Evolutionary conservation across 768 basidiomycete genomes (phyloP).

Genomic region (Tephrocybe sp.): DNA sequence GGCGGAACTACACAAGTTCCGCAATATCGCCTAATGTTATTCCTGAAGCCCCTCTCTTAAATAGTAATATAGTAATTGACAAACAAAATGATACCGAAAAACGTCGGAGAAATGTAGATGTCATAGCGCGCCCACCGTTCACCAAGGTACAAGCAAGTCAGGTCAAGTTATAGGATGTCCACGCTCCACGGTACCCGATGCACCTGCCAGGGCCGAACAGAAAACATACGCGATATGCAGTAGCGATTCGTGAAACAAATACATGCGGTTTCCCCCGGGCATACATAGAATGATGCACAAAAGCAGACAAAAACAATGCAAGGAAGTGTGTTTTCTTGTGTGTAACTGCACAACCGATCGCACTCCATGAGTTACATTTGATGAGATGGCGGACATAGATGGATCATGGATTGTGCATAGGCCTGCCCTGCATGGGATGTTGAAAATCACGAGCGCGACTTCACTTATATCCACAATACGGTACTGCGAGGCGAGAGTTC

Average conservation of each 20-base stretch:
- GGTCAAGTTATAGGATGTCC: background rate
- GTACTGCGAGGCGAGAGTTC: too few species aligned
- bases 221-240: background rate
- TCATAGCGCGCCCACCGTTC: background rate
- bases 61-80: background rate
- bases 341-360: background rate
- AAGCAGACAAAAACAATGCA: background rate
- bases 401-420: background rate
- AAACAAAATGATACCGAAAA: background rate
- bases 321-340: too few species aligned
- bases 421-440: background rate
- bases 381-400: constrained; percentile 6
- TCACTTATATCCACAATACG: background rate
- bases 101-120: background rate
- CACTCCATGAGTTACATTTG: constrained; percentile 1
- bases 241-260: too few species aligned
- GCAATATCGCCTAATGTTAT: too few species aligned
- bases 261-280: background rate
- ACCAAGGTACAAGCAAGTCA: background rate
- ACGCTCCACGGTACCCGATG: background rate
- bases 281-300: background rate
- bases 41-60: too few species aligned
- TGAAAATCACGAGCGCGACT: background rate
- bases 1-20: too few species aligned
- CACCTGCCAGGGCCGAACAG: background rate